Percentiles rank a stretch among this genome's conserved stretches.
phyloP scores from a whole-genome alignment of 441 rosid genomes.

The Mallotus japonicus region DNA sequence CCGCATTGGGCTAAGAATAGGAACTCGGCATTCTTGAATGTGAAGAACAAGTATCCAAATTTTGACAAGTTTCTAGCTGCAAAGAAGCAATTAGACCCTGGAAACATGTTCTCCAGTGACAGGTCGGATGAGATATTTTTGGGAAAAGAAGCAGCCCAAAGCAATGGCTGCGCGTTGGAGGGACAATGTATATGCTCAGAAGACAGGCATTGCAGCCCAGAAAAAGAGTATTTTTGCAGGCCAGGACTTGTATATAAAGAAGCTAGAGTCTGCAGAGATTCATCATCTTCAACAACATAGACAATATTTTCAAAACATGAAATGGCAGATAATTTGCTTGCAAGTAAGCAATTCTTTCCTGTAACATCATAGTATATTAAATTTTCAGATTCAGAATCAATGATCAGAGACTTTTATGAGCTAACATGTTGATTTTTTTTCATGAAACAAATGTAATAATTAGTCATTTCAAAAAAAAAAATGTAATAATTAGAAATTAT shows the following conservation, averaged over 20 bases:
- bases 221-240: constrained; percentile 59
- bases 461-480: no score
- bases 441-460: no score
- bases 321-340: no score
- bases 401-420: no score
- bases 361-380: no score
- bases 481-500: no score
- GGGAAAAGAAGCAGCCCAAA: constrained; percentile 37
- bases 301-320: no score
- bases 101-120: constrained; percentile 57
- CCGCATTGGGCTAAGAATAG: constrained; percentile 94
- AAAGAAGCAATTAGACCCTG: constrained; percentile 65
- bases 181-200: constrained; percentile 82
- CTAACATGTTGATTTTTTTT: no score
- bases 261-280: constrained; percentile 73
- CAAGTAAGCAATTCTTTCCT: no score
- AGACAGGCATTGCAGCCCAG: constrained; percentile 67
- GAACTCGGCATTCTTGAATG: constrained; percentile 58
- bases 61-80: constrained; percentile 47
- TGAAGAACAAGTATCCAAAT: constrained; percentile 42
- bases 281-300: constrained; percentile 17
- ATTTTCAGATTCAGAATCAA: no score
- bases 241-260: constrained; percentile 58
- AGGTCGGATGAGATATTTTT: constrained; percentile 67
- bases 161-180: constrained; percentile 79